Evolutionary conservation across 179 eudicot species (phyloP).

Genomic region (Patellifolia procumbens): DNA sequence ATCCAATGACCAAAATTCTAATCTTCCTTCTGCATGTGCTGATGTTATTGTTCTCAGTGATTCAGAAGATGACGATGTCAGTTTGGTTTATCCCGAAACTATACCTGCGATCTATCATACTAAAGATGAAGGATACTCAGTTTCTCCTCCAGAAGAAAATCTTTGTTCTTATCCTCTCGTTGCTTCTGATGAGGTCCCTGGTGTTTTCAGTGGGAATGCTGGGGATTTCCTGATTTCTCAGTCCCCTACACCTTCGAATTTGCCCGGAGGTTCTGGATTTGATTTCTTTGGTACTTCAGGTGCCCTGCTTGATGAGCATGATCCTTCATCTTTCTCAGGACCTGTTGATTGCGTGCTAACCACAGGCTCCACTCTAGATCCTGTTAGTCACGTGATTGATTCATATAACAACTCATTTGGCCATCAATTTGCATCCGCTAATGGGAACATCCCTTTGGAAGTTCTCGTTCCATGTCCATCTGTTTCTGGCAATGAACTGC

Average conservation of each 20-base stretch:
- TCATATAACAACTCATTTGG: slow-evolving; percentile 20
- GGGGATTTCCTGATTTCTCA: slow-evolving; percentile 23
- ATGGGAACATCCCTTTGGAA: slow-evolving; percentile 25
- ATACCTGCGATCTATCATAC: slow-evolving; percentile 16
- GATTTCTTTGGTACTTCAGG: slow-evolving; percentile 26
- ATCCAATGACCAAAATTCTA: slow-evolving; percentile 23
- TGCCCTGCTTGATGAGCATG: slow-evolving; percentile 27
- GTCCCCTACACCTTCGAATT: slow-evolving; percentile 20
- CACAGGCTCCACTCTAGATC: slow-evolving; percentile 19
- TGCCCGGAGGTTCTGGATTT: slow-evolving; percentile 23
- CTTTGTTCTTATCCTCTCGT: slow-evolving; percentile 22
- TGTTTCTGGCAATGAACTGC: slow-evolving; percentile 29
- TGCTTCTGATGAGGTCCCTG: slow-evolving; percentile 25
- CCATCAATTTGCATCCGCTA: slow-evolving; percentile 24
- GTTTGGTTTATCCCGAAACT: slow-evolving; percentile 34
- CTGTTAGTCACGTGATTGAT: slow-evolving; percentile 27
- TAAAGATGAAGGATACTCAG: slow-evolving; percentile 11
- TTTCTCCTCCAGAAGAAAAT: slow-evolving; percentile 20
- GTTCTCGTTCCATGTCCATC: slow-evolving; percentile 19
- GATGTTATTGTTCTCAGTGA: slow-evolving; percentile 68
- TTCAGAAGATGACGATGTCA: slow-evolving; percentile 65
- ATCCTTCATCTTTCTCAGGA: slow-evolving; percentile 15
- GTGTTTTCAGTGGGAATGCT: slow-evolving; percentile 15
- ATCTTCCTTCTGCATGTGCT: slow-evolving; percentile 27
- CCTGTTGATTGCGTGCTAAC: slow-evolving; percentile 23